Percentiles rank a stretch among this genome's conserved stretches.
These are phyloP conservation scores for Cucumis cinereus DNA, from an alignment of 306 rosid genomes.

Conservation along the genomic window DNA sequence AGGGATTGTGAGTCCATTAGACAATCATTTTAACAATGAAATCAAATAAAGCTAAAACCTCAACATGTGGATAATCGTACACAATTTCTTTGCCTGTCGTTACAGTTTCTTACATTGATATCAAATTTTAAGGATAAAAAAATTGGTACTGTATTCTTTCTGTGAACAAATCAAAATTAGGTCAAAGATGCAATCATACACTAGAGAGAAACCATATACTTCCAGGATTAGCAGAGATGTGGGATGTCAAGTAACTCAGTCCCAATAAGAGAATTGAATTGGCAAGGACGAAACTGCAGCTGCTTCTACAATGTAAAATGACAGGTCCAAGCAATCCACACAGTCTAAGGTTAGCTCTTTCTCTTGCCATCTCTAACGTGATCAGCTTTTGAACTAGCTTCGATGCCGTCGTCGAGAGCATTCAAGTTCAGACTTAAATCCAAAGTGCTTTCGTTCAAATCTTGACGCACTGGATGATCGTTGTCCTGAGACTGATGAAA, in stretches of 20 bases:
- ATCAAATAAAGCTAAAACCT: background rate
- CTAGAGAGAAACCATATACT: background rate
- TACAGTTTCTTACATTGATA: background rate
- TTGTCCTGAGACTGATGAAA: constrained; percentile 34
- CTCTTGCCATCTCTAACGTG: constrained; percentile 39
- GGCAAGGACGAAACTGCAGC: background rate
- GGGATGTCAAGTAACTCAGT: background rate
- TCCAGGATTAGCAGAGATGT: background rate
- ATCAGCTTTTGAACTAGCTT: constrained; percentile 39
- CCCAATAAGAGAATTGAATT: constrained; percentile 1
- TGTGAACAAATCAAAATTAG: background rate
- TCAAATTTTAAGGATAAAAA: background rate
- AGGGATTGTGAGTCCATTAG: background rate
- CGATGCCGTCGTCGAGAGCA: constrained; percentile 43
- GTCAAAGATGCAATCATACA: background rate
- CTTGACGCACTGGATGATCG: constrained; percentile 64
- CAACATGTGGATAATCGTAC: background rate
- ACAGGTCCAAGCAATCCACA: background rate
- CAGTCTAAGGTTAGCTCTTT: background rate
- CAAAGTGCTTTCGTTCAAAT: constrained; percentile 84
- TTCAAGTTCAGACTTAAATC: constrained; percentile 86
- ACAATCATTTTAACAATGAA: background rate
- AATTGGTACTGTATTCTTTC: background rate
- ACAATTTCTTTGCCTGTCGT: background rate
- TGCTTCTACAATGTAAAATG: background rate